Evolutionary conservation across 169 alveolate genomes (phyloP).

Genomic region (Plasmodium knowlesi): DNA sequence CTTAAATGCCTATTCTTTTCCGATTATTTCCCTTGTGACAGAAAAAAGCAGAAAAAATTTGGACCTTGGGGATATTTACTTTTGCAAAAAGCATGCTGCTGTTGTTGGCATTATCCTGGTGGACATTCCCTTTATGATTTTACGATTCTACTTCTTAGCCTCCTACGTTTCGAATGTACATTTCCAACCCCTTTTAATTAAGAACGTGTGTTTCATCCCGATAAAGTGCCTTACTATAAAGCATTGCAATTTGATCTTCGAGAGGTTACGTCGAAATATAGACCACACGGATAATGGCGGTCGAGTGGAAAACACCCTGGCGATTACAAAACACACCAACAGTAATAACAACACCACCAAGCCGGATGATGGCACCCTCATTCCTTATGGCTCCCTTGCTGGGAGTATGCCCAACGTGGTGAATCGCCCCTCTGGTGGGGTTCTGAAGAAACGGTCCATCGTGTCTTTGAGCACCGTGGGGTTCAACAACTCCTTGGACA

Average conservation of each 20-base stretch:
- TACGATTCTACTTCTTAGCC: constrained; percentile 37
- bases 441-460: background rate
- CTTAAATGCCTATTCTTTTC: constrained; percentile 61
- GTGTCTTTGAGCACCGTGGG: background rate
- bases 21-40: constrained; percentile 39
- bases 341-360: background rate
- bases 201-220: constrained; percentile 57
- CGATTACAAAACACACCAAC: background rate
- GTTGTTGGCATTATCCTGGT: constrained; percentile 42
- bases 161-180: constrained; percentile 37
- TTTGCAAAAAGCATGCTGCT: constrained; percentile 68
- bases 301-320: background rate
- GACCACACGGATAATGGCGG: constrained; percentile 12
- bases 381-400: background rate
- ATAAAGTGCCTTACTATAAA: constrained; percentile 42
- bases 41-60: constrained; percentile 64
- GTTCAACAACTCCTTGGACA: constrained; percentile 13
- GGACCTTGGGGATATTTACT: constrained; percentile 56
- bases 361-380: background rate
- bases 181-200: constrained; percentile 59
- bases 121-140: constrained; percentile 58
- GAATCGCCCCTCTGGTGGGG: background rate
- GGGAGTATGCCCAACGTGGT: background rate
- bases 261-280: constrained; percentile 19
- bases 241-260: constrained; percentile 38